These are phyloP conservation scores for Fusarium compactum DNA, from an alignment of 2,329 filamentous ascomycete species.

Conservation along the genomic window DNA sequence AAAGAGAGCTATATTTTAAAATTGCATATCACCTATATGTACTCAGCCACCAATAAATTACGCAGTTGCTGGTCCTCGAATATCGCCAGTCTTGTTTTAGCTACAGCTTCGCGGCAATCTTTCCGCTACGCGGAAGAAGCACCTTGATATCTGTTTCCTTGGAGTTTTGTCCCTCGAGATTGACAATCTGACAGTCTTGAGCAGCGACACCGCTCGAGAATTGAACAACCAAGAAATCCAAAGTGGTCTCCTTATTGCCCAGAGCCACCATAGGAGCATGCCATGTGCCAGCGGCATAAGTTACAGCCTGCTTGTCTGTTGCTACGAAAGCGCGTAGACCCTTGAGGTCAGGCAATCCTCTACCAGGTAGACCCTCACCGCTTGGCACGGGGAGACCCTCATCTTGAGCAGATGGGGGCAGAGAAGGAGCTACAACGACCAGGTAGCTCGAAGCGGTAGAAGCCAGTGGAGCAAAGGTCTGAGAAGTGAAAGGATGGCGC, in stretches of 20 bases:
- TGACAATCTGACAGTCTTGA: slow-evolving; percentile 91
- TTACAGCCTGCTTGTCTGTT: slow-evolving; percentile 83
- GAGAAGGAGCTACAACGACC: slow-evolving; percentile 87
- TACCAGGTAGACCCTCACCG: slow-evolving; percentile 62
- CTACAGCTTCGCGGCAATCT: slow-evolving; percentile 24
- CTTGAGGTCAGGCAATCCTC: slow-evolving; percentile 78
- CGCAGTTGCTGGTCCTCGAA: slow-evolving; percentile 28
- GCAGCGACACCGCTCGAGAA: slow-evolving; percentile 83
- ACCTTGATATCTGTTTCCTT: slow-evolving; percentile 58
- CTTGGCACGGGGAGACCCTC: slow-evolving; percentile 47
- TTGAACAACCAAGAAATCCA: slow-evolving; percentile 92
- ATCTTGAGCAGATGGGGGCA: slow-evolving; percentile 58
- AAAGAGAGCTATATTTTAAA: slow-evolving; percentile 15
- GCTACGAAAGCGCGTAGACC: slow-evolving; percentile 83
- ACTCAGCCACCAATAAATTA: slow-evolving; percentile 34
- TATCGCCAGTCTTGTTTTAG: slow-evolving; percentile 21
- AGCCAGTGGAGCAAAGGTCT: slow-evolving; percentile 87
- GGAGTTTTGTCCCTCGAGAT: slow-evolving; percentile 49
- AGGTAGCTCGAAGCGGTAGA: slow-evolving; percentile 72
- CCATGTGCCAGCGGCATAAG: slow-evolving; percentile 92
- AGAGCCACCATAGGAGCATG: slow-evolving; percentile 96
- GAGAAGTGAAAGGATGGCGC: slow-evolving; percentile 91
- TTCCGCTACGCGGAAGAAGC: slow-evolving; percentile 36
- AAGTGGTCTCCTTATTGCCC: slow-evolving; percentile 65
- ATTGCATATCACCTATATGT: slow-evolving; percentile 12